Conservation (phyloP, 371 early-diverging fungal genomes). For the Umbelopsis sp. region DNA sequence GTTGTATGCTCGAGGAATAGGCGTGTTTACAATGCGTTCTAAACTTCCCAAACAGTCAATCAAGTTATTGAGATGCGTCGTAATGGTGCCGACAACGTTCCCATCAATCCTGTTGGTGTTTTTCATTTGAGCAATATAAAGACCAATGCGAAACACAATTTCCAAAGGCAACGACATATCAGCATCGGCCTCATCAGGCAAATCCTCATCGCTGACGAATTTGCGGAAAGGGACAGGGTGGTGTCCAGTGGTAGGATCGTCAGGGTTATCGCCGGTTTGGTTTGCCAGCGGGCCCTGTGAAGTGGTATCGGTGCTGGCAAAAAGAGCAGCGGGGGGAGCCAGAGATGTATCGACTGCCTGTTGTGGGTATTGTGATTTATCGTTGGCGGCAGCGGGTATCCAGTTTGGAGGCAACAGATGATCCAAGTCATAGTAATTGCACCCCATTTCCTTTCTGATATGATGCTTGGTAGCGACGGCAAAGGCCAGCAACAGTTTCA, state of each 20-base stretch:
- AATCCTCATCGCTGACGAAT: conserved; percentile 44
- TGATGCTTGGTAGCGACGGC: conserved; percentile 73
- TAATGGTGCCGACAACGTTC: conserved; percentile 52
- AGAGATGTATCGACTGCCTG: not conserved
- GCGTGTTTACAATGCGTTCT: conserved; percentile 78
- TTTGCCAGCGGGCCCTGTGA: conserved; percentile 12
- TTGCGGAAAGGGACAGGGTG: not conserved
- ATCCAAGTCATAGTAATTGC: conserved; percentile 58
- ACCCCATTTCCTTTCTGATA: conserved; percentile 68
- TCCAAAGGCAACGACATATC: conserved; percentile 63
- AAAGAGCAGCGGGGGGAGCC: conserved; percentile 3
- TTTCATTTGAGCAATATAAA: conserved; percentile 54
- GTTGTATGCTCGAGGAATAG: conserved; percentile 79
- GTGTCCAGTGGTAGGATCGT: conserved; percentile 20
- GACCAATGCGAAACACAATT: conserved; percentile 56
- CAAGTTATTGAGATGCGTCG: conserved; percentile 50
- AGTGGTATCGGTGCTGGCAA: conserved; percentile 4
- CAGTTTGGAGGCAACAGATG: conserved; percentile 55
- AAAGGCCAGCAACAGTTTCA: conserved; percentile 76
- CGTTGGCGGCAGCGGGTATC: conserved; percentile 47
- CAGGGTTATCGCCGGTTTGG: conserved; percentile 23
- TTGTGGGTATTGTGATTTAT: conserved; percentile 20
- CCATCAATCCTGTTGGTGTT: conserved; percentile 52
- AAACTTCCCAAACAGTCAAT: conserved; percentile 71
- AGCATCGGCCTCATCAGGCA: conserved; percentile 44